Base-by-base conservation (phyloP, 192 early-diverging fungal genomes). In the Radiomyces spectabilis region DNA sequence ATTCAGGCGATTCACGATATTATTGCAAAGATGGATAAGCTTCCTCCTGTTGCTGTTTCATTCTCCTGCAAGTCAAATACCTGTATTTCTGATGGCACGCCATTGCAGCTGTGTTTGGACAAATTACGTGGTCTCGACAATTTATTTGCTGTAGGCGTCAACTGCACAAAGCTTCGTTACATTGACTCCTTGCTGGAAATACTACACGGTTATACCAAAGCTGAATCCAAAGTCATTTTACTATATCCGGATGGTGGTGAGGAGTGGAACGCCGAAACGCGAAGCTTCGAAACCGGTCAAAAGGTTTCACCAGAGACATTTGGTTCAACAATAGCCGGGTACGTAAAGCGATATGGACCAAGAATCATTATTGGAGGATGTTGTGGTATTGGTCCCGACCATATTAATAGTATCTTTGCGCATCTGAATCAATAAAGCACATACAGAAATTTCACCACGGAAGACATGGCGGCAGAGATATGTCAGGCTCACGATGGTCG, bases 81-180 rank as follows among this genome's bases (percentile, higher is more conserved):
- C 15, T 15, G 35, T 35, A 62, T 81, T 13, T 73, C 64, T 1
- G 41, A 64, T n/a, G 85, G 85, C 5, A 78, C 81, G 24, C 38
- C 71, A 1, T 54, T 85, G 1, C 41, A 57, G 16, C 60, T 66
- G 0, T 73, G 77, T 31, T 62, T 77, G 10, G 32, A 39, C 16
- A 42, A 56, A 1, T 52, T 73, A 24, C 42, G 51, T 38, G 55
- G 56, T 29, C 39, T 53, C 8, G 32, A 65, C 1, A 8, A 46
- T 16, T 55, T 88, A 2, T 63, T 71, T 6, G 80, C 65, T 2
- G 52, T 82, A 2, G 86, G 86, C 21, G 57, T 87, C 30, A 89
- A 89, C 61, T 87, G 87, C 51, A 77, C 77, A 2, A 69, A 71
- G 18, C 79, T 79, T 3, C 31, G 47, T 25, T 61, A 53, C 44